phyloP scores from a whole-genome alignment of 2,329 filamentous ascomycete genomes.

The Phialocephala sp. region DNA sequence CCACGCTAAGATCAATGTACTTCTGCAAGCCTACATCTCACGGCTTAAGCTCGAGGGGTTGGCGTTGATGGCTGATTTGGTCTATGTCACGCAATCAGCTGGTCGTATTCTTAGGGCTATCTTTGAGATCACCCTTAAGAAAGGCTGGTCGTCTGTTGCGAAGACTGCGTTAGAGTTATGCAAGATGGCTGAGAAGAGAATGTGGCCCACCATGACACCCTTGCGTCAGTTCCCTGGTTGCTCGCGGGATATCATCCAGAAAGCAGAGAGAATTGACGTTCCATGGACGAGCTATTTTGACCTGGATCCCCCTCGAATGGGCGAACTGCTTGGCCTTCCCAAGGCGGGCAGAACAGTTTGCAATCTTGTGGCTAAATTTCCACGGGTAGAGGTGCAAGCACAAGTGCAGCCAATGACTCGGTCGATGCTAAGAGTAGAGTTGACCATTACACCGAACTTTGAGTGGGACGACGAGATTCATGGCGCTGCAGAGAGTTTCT shows the following conservation, averaged over 20 bases:
- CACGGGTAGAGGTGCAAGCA: constrained; percentile 88
- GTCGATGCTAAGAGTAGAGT: constrained; percentile 87
- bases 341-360: constrained; percentile 88
- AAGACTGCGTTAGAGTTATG: constrained; percentile 93
- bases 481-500: constrained; percentile 88
- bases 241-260: constrained; percentile 84
- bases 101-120: constrained; percentile 94
- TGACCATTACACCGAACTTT: constrained; percentile 93
- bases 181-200: constrained; percentile 99
- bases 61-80: constrained; percentile 96
- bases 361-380: constrained; percentile 87
- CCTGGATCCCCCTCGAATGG: constrained; percentile 94
- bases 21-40: constrained; percentile 96
- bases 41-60: constrained; percentile 91
- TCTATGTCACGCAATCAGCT: constrained; percentile 97
- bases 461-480: constrained; percentile 93
- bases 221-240: constrained; percentile 87
- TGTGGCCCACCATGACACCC: constrained; percentile 99
- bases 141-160: constrained; percentile 92
- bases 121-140: constrained; percentile 97
- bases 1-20: constrained; percentile 96
- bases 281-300: constrained; percentile 95
- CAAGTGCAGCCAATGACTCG: constrained; percentile 94
- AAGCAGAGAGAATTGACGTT: constrained; percentile 93
- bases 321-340: constrained; percentile 88